Conservation (phyloP, 1,284 basidiomycete species). For the Cryptococcus neoformans region DNA sequence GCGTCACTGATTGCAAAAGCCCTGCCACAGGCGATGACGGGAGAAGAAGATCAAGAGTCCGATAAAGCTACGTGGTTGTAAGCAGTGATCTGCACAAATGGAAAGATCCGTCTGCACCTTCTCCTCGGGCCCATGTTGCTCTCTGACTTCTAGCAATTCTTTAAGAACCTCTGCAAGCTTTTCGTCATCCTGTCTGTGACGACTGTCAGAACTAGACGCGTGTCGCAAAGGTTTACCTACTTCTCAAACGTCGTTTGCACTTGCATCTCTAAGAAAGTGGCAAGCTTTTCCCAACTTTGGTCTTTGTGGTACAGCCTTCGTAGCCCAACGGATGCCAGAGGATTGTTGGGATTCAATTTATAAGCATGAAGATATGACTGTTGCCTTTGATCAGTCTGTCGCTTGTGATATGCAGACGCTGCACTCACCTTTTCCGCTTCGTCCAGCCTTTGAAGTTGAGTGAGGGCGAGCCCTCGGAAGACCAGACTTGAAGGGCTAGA, state of each 20-base stretch:
- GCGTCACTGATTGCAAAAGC: conserved; percentile 66
- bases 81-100: neutral
- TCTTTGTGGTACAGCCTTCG: conserved; percentile 67
- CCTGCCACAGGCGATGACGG: conserved; percentile 68
- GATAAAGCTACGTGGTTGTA: conserved; percentile 57
- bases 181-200: conserved; percentile 63
- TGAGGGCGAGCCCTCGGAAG: conserved; percentile 71
- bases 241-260: conserved; percentile 58
- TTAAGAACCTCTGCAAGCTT: conserved; percentile 79
- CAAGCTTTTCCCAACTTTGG: conserved; percentile 62
- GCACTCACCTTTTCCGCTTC: conserved; percentile 75
- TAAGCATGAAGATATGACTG: conserved; percentile 75
- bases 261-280: conserved; percentile 56
- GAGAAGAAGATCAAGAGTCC: conserved; percentile 66
- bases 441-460: conserved; percentile 66
- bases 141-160: conserved; percentile 65
- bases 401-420: neutral
- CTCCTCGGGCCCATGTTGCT: conserved; percentile 59
- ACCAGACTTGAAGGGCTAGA: conserved; percentile 60
- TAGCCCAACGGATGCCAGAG: conserved; percentile 68
- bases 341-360: conserved; percentile 60
- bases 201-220: conserved; percentile 1
- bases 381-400: neutral
- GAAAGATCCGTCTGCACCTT: conserved; percentile 53
- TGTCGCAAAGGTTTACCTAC: conserved; percentile 50